Base-by-base conservation (phyloP, 306 rosid genomes). In the Gynostemma pentaphyllum region DNA sequence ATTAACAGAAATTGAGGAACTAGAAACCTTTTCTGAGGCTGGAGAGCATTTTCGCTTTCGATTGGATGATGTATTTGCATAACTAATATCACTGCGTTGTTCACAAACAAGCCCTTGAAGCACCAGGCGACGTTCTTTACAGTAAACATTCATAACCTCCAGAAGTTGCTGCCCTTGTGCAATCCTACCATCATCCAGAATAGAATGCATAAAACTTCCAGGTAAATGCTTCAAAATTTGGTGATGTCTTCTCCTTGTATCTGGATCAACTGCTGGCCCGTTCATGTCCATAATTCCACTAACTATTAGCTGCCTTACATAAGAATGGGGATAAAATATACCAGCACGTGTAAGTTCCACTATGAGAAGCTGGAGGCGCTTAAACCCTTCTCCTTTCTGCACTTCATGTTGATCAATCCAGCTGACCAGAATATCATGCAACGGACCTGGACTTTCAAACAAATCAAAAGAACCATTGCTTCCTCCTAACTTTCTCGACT, bases 391-490 rank as follows among this genome's bases (percentile, higher is more conserved):
- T 68, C 94, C 84, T 75, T 84, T 82, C 46, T 73, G 83, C 66
- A 86, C 83, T 41, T 75, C 84, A 84, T 92, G 96, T 70, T 92
- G 99, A 82, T 92, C 99, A 78, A 92, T 86, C 99, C 99, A 92
- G 81, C 96, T 86, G 24, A 88, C 96, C 61, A 92, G 59, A 68
- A 86, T 81, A 82, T 88, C 96, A 64, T 92, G 99, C 4, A 92
- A 91, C 34, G 99, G 87, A 48, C 96, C 95, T 1, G 95, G 95
- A 74, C 99, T 88, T 61, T 88, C 95, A 73, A 81, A 84, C 59
- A 86, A 45, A 48, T 72, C 77, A 21, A 78, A 73, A 0, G 55
- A 44, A 70, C 75, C 76, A 54, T 41, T 52, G 47, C 62, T 66
- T 67, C 57, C 71, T 42, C 52, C 73, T 69, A 62, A 64, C 68